Evolutionary conservation across 2,329 filamentous ascomycete species (phyloP).

Genomic region (Monilinia polystroma): DNA sequence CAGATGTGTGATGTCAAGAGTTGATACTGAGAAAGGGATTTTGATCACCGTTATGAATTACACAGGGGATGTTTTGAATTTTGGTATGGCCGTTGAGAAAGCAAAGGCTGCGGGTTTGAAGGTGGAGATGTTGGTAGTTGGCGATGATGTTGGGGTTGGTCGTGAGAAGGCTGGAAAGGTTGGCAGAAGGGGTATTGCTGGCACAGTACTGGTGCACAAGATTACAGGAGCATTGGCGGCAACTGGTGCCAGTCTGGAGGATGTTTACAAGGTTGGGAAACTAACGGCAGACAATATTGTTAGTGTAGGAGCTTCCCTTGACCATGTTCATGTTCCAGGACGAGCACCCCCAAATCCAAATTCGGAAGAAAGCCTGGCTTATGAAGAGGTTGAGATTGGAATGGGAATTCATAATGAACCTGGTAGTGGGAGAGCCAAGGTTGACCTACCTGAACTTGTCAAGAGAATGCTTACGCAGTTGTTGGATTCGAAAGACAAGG

Average conservation of each 20-base stretch:
- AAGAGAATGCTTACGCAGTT: conserved; percentile 65
- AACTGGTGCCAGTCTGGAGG: conserved; percentile 62
- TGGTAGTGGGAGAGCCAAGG: conserved; percentile 51
- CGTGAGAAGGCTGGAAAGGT: conserved; percentile 83
- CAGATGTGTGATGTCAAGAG: conserved; percentile 68
- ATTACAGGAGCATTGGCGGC: conserved; percentile 81
- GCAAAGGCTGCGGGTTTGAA: conserved; percentile 74
- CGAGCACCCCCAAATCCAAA: conserved; percentile 55
- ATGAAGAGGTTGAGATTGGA: conserved; percentile 61
- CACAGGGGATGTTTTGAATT: conserved; percentile 86
- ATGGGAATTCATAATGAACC: conserved; percentile 73
- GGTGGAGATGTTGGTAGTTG: conserved; percentile 88
- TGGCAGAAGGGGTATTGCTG: conserved; percentile 84
- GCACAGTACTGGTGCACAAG: conserved; percentile 89
- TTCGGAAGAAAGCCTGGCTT: conserved; percentile 55
- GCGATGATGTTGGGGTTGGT: conserved; percentile 89
- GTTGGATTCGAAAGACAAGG: conserved; percentile 59
- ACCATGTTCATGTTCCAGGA: conserved; percentile 92
- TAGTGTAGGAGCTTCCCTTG: conserved; percentile 80
- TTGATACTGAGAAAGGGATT: conserved; percentile 71
- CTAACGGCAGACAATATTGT: conserved; percentile 74
- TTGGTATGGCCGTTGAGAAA: conserved; percentile 91
- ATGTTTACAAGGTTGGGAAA: conserved; percentile 71
- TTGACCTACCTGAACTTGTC: conserved; percentile 50
- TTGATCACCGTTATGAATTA: conserved; percentile 96